These are phyloP conservation scores for Clavispora carvajalis DNA, from an alignment of 805 yeast species.

Conservation along the genomic window DNA sequence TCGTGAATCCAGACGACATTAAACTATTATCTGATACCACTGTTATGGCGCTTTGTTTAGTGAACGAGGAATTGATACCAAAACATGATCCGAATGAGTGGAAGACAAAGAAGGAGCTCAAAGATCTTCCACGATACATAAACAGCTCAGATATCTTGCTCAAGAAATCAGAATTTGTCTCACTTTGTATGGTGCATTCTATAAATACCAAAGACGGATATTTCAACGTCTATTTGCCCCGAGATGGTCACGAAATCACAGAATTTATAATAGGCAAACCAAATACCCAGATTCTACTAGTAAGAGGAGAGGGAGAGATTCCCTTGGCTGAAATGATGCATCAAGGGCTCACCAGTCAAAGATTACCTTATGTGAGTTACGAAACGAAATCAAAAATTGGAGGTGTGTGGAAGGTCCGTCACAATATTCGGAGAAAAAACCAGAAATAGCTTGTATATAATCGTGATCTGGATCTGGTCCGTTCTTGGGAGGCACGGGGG, in stretches of 20 bases:
- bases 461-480: no score
- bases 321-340: constrained; percentile 53
- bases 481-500: not conserved
- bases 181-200: constrained; percentile 65
- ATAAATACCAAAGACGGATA: constrained; percentile 34
- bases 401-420: constrained; percentile 52
- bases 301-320: constrained; percentile 61
- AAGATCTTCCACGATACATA: not conserved
- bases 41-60: constrained; percentile 33
- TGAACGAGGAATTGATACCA: constrained; percentile 19
- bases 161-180: constrained; percentile 29
- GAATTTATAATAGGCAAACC: constrained; percentile 1
- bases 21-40: constrained; percentile 35
- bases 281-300: constrained; percentile 37
- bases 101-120: not conserved
- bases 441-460: constrained; percentile 1
- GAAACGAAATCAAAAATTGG: constrained; percentile 41
- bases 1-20: constrained; percentile 15
- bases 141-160: not conserved
- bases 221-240: constrained; percentile 57
- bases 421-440: constrained; percentile 12
- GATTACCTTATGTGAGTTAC: constrained; percentile 20
- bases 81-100: not conserved
- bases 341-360: constrained; percentile 8
- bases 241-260: constrained; percentile 11